Evolutionary conservation across 2,329 filamentous ascomycete genomes (phyloP), one percentile per base, ranked within the genome.

Genomic region (Geosmithia putterillii): DNA sequence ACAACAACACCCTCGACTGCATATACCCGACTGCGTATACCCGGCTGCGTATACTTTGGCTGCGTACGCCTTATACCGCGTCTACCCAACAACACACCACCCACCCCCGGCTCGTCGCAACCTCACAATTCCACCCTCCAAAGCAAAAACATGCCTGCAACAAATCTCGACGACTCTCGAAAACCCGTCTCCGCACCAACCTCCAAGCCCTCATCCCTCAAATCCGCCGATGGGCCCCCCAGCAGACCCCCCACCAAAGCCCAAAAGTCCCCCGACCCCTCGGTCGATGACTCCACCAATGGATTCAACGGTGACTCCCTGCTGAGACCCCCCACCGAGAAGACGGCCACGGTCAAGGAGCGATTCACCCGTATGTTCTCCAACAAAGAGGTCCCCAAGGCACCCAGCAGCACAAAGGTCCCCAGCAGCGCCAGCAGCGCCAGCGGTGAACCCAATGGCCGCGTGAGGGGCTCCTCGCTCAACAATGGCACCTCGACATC

Each of bases 301-400:
- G 39, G 20, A 21, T 17, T 17, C 35, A 40, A 18, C 32, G 39
- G 18, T 12, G 53, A 57, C 36, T 45, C 50, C 15, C 41, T 48
- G 28, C 38, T 50, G 21, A 69, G 60, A 49, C 60, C 40, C 19
- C 15, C 15, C 20, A 22, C 60, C 5, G 62, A 45, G 75, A 79
- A 52, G 79, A 75, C 28, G 57, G 58, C 70, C 2, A 77, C 75
- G 14, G 76, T 81, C 61, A 81, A 80, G 57, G 76, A 79, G 55
- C 73, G 76, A 40, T 57, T 81, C 45, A 74, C 76, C 36, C 73
- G 77, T 64, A 81, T 81, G 71, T 81, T 81, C 60, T 77, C 71
- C 43, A 70, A 66, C 50, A 78, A 74, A 55, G 76, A 79, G 43
- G 55, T 65, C 18, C 52, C 58, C 36, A 62, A 58, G 44, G 56